Percentiles rank a stretch among this genome's conserved stretches.
Conservation (phyloP, 176 grass and related monocot species). For the Phyllostachys edulis region DNA sequence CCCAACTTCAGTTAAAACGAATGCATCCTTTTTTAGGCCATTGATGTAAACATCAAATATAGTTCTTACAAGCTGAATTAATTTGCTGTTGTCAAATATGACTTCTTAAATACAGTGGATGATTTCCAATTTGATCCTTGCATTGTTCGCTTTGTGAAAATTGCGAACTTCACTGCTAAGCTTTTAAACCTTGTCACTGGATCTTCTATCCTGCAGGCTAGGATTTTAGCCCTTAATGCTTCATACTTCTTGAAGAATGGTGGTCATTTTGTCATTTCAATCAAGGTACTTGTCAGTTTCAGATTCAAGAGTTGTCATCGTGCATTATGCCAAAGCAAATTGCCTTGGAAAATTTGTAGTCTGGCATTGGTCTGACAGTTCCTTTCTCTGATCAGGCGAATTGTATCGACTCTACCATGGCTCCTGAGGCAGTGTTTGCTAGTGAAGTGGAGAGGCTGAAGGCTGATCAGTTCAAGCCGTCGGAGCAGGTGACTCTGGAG, state of each 20-base stretch:
- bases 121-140: too few relatives aligned
- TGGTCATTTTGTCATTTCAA: conserved; percentile 90
- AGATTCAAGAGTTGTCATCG: background rate
- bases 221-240: conserved; percentile 82
- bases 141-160: too few relatives aligned
- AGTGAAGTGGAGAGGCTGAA: conserved; percentile 85
- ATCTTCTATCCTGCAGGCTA: conserved; percentile 59
- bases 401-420: conserved; percentile 78
- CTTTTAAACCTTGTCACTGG: background rate
- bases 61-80: too few relatives aligned
- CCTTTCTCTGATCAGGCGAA: conserved; percentile 53
- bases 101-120: background rate
- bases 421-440: conserved; percentile 69
- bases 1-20: background rate
- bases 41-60: background rate
- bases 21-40: background rate
- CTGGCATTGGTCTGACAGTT: background rate
- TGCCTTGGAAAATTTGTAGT: fast-evolving
- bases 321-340: background rate
- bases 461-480: conserved; percentile 80
- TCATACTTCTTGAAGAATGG: conserved; percentile 92
- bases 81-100: background rate
- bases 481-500: conserved; percentile 81
- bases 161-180: background rate
- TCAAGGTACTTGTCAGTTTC: conserved; percentile 52